Evolutionary conservation across 2,329 filamentous ascomycete species (phyloP), one percentile per base, ranked within the genome.

Genomic region (Stachybotrys chartarum): DNA sequence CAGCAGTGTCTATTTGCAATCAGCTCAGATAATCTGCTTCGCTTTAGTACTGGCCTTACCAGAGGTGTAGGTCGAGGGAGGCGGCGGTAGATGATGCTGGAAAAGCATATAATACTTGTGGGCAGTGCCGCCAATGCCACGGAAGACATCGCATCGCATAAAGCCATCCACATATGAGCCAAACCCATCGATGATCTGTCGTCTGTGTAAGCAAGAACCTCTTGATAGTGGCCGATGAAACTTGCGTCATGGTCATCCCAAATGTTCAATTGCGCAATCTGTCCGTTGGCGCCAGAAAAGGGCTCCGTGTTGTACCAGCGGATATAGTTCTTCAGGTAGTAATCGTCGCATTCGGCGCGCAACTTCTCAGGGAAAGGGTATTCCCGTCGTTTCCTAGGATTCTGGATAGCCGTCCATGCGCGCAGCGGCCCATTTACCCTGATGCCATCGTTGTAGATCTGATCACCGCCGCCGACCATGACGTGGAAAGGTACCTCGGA

Each of bases 61-160:
- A 1, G 90, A 90, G 3, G 91, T 96, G 69, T 87, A 97, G 1
- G 92, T 96, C 32, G 89, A 92, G 59, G 81, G 77, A 0, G 93
- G 91, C 1, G 93, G 93, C 12, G 92, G 83, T 52, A 95, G 75
- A 65, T 97, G 93, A 63, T 99, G 94, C 73, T 99, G 94, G 72
- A 99, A 99, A 10, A 99, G 82, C 81, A 97, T 83, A 69, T 99
- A 99, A 72, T 97, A 97, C 72, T 99, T 99, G 78, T 94, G 95
- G 1, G 94, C 94, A 54, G 92, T 85, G 35, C 90, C 91, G 6
- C 94, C 94, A 55, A 99, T 84, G 18, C 94, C 94, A 49, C 88
- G 87, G 71, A 99, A 97, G 6, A 99, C 91, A 50, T 90, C 82
- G 53, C 91, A 94, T 63, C 82, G 84, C 91, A 97, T 97, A 68